Evolutionary conservation across 768 basidiomycete genomes (phyloP).

Genomic region (Serendipita sp.): DNA sequence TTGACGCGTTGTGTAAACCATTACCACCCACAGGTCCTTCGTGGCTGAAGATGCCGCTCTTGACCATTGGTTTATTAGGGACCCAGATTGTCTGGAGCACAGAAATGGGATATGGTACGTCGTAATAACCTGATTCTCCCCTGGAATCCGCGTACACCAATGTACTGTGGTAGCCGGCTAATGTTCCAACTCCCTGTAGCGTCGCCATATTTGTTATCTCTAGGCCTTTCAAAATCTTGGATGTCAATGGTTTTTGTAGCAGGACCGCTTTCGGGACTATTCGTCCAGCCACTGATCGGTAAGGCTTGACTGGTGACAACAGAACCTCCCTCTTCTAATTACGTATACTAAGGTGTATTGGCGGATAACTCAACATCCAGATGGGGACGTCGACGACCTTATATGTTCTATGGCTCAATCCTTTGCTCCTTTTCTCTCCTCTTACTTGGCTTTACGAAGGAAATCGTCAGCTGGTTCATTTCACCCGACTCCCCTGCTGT

Average conservation of each 20-base stretch:
- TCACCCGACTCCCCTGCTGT: constrained; percentile 21
- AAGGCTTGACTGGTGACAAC: neutral
- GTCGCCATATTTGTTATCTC: constrained; percentile 74
- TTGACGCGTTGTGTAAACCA: too few relatives aligned
- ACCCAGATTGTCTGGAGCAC: constrained; percentile 87
- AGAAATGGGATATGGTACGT: constrained; percentile 75
- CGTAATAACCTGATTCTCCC: neutral
- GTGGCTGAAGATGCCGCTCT: constrained; percentile 47
- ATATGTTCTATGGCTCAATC: constrained; percentile 56
- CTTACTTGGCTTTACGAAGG: constrained; percentile 66
- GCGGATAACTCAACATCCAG: constrained; percentile 73
- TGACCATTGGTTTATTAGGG: constrained; percentile 69
- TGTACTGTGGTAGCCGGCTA: too few relatives aligned
- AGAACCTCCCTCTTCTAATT: too few relatives aligned
- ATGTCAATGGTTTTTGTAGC: constrained; percentile 90
- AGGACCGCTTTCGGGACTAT: constrained; percentile 74
- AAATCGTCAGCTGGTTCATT: constrained; percentile 39
- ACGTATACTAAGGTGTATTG: constrained; percentile 31
- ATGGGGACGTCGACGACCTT: constrained; percentile 74
- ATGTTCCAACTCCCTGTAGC: constrained; percentile 19
- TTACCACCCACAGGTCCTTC: constrained; percentile 27
- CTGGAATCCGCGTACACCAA: too few relatives aligned
- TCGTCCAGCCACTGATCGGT: constrained; percentile 87
- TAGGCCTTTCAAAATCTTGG: constrained; percentile 70
- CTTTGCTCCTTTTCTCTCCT: constrained; percentile 60